These are phyloP conservation scores for Geoglossum cookeanum DNA, from an alignment of 2,329 filamentous ascomycete genomes.

Conservation along the genomic window DNA sequence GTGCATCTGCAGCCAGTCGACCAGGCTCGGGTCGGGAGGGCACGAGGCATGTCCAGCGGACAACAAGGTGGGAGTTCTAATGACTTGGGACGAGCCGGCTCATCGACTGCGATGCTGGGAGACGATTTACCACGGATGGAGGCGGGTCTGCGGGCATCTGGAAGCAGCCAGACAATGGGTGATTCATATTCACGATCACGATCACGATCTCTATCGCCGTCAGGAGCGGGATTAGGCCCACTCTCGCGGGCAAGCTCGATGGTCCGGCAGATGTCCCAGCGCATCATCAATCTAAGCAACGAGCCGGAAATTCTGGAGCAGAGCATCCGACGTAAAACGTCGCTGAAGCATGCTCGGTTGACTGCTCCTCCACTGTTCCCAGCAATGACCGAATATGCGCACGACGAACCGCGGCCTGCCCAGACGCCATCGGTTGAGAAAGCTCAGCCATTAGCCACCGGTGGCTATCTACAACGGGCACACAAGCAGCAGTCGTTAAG, in stretches of 20 bases:
- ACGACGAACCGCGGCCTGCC: conserved; percentile 19
- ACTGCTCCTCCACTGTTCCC: conserved; percentile 32
- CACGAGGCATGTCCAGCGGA: conserved; percentile 21
- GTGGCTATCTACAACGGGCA: conserved; percentile 17
- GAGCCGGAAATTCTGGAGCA: conserved; percentile 70
- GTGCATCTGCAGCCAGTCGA: conserved; percentile 37
- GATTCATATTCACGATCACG: conserved; percentile 9
- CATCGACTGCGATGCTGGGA: conserved; percentile 31
- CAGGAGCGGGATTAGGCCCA: conserved; percentile 23
- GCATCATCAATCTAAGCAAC: conserved; percentile 93
- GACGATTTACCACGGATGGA: conserved; percentile 43
- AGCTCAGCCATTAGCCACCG: conserved; percentile 17
- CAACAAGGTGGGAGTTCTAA: conserved; percentile 36
- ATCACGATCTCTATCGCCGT: conserved; percentile 27
- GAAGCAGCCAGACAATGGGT: conserved; percentile 6
- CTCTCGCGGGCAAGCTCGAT: conserved; percentile 31
- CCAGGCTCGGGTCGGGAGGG: conserved; percentile 18
- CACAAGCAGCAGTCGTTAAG: conserved; percentile 36
- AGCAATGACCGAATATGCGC: conserved; percentile 25
- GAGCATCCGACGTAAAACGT: conserved; percentile 41
- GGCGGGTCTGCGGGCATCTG: conserved; percentile 23
- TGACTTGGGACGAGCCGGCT: conserved; percentile 16
- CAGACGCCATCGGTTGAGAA: conserved; percentile 19
- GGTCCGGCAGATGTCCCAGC: conserved; percentile 66
- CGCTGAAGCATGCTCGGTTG: conserved; percentile 34